These are phyloP conservation scores for Eragrostis nindensis DNA, from an alignment of 176 grass and related monocot species.

Conservation along the genomic window DNA sequence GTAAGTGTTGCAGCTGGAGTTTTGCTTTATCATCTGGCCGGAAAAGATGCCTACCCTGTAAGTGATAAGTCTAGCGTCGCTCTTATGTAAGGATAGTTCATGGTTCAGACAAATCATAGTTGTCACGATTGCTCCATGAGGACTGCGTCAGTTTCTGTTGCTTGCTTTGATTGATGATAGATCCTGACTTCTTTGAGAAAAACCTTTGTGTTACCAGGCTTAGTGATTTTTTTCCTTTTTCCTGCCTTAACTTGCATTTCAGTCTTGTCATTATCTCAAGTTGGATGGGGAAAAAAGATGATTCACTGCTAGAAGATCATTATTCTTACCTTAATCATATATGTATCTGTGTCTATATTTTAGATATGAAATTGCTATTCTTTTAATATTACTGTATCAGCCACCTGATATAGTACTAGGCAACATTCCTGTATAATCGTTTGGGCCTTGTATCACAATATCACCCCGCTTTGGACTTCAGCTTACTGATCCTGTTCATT, in stretches of 20 bases:
- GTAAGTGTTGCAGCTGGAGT: constrained; percentile 96
- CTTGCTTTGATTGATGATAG: constrained; percentile 29
- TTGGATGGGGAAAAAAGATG: constrained; percentile 6
- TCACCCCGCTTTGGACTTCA: constrained; percentile 9
- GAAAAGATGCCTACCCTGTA: constrained; percentile 41
- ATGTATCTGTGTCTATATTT: neutral
- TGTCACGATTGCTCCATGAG: constrained; percentile 6
- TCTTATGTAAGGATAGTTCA: constrained; percentile 42
- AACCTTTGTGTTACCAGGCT: neutral
- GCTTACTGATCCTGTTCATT: neutral
- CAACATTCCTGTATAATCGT: neutral
- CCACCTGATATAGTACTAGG: neutral
- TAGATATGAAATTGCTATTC: neutral
- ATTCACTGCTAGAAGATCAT: neutral
- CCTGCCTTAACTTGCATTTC: constrained; percentile 29
- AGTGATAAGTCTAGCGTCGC: constrained; percentile 41
- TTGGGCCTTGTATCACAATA: neutral
- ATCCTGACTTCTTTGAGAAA: constrained; percentile 31
- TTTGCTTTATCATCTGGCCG: constrained; percentile 87
- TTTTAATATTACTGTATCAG: neutral
- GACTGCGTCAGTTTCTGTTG: constrained; percentile 18
- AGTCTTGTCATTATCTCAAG: constrained; percentile 3
- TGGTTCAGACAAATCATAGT: constrained; percentile 22
- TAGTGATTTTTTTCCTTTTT: neutral
- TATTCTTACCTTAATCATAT: neutral